Conservation (phyloP, 2,329 filamentous ascomycete genomes). For the Epichloe uncinata region DNA sequence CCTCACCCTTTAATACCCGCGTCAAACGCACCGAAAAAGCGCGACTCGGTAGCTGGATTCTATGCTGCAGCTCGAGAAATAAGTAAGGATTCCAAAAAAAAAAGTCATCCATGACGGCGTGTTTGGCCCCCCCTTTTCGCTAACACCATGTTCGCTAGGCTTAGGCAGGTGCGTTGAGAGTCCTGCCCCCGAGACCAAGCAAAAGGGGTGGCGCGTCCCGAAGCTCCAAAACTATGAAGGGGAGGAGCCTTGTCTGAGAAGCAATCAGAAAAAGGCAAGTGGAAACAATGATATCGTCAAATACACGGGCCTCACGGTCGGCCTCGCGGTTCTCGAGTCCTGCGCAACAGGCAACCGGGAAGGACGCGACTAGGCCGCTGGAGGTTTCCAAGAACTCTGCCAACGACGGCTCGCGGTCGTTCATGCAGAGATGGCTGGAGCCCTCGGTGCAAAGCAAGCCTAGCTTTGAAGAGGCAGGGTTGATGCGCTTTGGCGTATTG, state of each 20-base stretch:
- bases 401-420: conserved; percentile 28
- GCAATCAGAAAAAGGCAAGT: not conserved
- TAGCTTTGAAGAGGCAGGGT: conserved; percentile 66
- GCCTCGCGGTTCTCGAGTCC: conserved; percentile 42
- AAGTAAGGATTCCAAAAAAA: conserved; percentile 11
- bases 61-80: conserved; percentile 18
- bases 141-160: conserved; percentile 10
- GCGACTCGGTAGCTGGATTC: conserved; percentile 19
- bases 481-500: conserved; percentile 62
- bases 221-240: not conserved
- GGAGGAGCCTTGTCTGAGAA: not conserved
- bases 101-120: not conserved
- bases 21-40: conserved; percentile 16
- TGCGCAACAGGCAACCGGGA: conserved; percentile 20
- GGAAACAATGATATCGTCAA: conserved; percentile 26
- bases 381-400: conserved; percentile 24
- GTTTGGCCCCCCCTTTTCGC: conserved; percentile 3
- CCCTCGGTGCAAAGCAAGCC: conserved; percentile 46
- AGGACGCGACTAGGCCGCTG: conserved; percentile 16
- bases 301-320: conserved; percentile 36
- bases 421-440: conserved; percentile 47
- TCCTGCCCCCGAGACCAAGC: conserved; percentile 9
- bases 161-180: conserved; percentile 18
- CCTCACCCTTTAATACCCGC: conserved; percentile 16
- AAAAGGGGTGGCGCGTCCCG: not conserved